These are phyloP conservation scores for Trichosanthes truncata DNA, from an alignment of 306 rosid species.

Conservation along the genomic window DNA sequence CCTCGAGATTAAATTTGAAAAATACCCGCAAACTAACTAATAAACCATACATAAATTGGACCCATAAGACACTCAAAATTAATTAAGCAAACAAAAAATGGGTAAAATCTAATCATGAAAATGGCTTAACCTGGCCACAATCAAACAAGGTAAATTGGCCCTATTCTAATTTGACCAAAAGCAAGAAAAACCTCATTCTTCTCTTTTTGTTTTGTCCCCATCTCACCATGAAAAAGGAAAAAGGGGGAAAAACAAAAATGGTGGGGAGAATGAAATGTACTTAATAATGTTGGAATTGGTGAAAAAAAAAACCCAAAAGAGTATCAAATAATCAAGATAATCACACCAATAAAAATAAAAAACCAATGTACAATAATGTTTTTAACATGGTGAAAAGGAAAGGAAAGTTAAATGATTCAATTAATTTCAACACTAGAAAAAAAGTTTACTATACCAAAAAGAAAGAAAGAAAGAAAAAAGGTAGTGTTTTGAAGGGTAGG, in stretches of 20 bases:
- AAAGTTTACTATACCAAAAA: too few relatives aligned
- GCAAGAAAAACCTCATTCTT: background rate
- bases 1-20: too few relatives aligned
- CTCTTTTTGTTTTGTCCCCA: background rate
- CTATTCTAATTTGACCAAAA: background rate
- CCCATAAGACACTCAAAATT: background rate
- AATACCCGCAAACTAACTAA: background rate
- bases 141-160: background rate
- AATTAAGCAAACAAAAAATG: background rate
- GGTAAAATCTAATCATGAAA: background rate
- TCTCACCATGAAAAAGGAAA: background rate
- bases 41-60: background rate
- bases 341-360: too few relatives aligned
- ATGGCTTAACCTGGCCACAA: background rate
- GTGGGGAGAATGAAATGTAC: background rate
- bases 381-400: background rate
- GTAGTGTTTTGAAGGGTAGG: background rate
- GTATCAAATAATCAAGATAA: background rate
- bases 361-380: too few relatives aligned
- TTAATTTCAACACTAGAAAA: too few relatives aligned
- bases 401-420: too few relatives aligned
- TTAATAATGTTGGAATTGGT: background rate
- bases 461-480: background rate
- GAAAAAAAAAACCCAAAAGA: background rate
- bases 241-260: background rate